Percentiles rank a stretch among this genome's conserved stretches.
phyloP scores from a whole-genome alignment of 352 stramenopile genomes.

The Phytopythium kandeliae region DNA sequence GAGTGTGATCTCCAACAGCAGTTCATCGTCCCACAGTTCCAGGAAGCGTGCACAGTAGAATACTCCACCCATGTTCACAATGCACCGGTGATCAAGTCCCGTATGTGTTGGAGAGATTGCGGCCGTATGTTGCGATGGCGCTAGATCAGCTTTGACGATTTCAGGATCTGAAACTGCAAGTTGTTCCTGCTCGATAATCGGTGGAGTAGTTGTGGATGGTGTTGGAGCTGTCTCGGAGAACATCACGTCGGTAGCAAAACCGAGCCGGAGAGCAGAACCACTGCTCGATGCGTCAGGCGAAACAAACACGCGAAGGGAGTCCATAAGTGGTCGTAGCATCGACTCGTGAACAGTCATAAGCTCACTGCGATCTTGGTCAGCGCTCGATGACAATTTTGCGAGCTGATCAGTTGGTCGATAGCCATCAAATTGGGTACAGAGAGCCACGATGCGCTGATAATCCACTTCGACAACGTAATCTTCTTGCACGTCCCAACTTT shows the following conservation, averaged over 20 bases:
- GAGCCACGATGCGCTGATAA: slow-evolving; percentile 22
- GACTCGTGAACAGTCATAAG: slow-evolving; percentile 50
- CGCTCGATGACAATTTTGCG: background rate
- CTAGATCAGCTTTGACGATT: too few relatives aligned
- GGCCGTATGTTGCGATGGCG: too few relatives aligned
- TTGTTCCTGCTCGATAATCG: too few relatives aligned
- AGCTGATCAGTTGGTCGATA: slow-evolving; percentile 50
- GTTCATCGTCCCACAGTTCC: slow-evolving; percentile 60
- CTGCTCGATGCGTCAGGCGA: background rate
- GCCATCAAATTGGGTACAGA: slow-evolving; percentile 34
- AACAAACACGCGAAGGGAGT: slow-evolving; percentile 12
- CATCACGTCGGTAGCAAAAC: too few relatives aligned
- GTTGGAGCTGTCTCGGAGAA: too few relatives aligned
- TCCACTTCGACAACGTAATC: slow-evolving; percentile 21
- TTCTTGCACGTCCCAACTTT: background rate
- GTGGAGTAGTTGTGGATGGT: too few relatives aligned
- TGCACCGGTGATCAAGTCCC: slow-evolving; percentile 39
- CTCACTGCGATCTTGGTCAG: slow-evolving; percentile 14
- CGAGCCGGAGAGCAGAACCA: background rate
- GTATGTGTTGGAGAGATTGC: background rate
- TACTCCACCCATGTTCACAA: slow-evolving; percentile 31
- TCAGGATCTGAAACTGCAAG: background rate
- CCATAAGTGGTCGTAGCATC: slow-evolving; percentile 39
- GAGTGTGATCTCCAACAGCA: slow-evolving; percentile 48
- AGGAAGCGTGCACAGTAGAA: slow-evolving; percentile 61